phyloP scores from a whole-genome alignment of 2,329 filamentous ascomycete genomes.

The Elsinoe arachidis region DNA sequence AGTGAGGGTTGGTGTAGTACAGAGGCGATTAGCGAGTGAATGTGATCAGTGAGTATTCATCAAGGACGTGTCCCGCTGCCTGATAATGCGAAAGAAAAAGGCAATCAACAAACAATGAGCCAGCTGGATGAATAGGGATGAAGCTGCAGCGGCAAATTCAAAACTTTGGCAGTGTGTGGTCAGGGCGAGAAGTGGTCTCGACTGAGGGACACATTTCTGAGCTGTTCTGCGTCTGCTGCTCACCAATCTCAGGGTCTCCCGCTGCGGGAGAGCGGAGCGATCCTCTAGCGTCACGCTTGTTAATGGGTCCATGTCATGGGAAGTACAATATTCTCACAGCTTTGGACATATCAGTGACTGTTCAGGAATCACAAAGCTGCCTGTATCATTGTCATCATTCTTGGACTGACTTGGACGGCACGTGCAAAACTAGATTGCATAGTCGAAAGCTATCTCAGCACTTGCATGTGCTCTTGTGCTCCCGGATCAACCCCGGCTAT shows the following conservation, averaged over 20 bases:
- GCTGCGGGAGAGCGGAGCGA: slow-evolving; percentile 4
- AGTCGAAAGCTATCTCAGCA: background rate
- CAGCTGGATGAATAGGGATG: slow-evolving; percentile 8
- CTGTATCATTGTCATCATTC: too few relatives aligned
- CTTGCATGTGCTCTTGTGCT: background rate
- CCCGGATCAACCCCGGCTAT: background rate
- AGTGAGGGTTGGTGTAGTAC: slow-evolving; percentile 3
- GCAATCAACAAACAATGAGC: background rate
- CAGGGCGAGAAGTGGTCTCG: slow-evolving; percentile 7
- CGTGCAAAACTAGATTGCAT: too few relatives aligned
- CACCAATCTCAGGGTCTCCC: background rate
- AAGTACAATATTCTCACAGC: too few relatives aligned
- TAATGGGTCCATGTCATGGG: background rate
- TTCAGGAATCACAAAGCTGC: too few relatives aligned
- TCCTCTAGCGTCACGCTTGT: slow-evolving; percentile 1
- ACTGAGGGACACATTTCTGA: slow-evolving; percentile 8
- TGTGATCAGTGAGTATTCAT: slow-evolving; percentile 3
- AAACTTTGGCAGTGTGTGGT: background rate
- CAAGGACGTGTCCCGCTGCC: background rate
- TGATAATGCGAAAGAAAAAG: background rate
- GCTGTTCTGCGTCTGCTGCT: background rate
- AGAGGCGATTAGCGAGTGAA: slow-evolving; percentile 12
- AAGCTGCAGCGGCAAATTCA: background rate
- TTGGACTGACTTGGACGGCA: too few relatives aligned
- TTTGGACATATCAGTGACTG: too few relatives aligned